phyloP scores from a whole-genome alignment of 768 basidiomycete species.

The Pisolithus sp. region DNA sequence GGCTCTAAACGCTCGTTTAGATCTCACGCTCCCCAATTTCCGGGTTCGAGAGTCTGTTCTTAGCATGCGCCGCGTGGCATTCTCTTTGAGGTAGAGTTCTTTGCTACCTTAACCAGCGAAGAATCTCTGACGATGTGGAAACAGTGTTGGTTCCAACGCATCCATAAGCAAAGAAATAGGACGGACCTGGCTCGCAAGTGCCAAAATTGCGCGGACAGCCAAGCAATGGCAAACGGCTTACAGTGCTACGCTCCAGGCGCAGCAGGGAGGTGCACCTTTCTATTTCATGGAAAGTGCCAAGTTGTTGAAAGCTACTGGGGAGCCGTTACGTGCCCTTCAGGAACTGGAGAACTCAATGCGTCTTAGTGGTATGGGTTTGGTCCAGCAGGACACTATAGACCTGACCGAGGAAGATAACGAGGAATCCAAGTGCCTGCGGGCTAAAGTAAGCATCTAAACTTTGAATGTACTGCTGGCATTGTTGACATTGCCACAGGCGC shows the following conservation, averaged over 20 bases:
- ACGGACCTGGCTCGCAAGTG: constrained; percentile 82
- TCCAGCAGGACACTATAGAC: constrained; percentile 42
- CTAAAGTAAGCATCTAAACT: constrained; percentile 50
- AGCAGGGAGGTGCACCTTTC: constrained; percentile 62
- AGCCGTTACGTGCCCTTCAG: constrained; percentile 78
- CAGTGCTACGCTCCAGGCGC: constrained; percentile 88
- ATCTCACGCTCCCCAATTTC: constrained; percentile 80
- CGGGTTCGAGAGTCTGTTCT: constrained; percentile 82
- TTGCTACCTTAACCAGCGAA: neutral
- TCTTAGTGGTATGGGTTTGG: constrained; percentile 41
- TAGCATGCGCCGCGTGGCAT: constrained; percentile 83
- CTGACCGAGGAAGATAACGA: constrained; percentile 46
- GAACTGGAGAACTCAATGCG: constrained; percentile 76
- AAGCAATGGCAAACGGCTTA: constrained; percentile 96
- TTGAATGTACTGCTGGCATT: neutral
- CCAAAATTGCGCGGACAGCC: constrained; percentile 95
- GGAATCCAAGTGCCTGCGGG: constrained; percentile 48
- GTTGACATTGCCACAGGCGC: constrained; percentile 42
- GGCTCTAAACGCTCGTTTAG: constrained; percentile 58
- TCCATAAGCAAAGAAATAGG: constrained; percentile 59
- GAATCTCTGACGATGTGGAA: constrained; percentile 7
- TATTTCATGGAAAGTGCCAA: constrained; percentile 90
- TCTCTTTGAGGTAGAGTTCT: constrained; percentile 54
- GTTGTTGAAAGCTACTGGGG: constrained; percentile 70
- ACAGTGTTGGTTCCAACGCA: constrained; percentile 22